Base-by-base conservation (phyloP, 176 grass and related monocot species). In the Triticum dicoccoides region DNA sequence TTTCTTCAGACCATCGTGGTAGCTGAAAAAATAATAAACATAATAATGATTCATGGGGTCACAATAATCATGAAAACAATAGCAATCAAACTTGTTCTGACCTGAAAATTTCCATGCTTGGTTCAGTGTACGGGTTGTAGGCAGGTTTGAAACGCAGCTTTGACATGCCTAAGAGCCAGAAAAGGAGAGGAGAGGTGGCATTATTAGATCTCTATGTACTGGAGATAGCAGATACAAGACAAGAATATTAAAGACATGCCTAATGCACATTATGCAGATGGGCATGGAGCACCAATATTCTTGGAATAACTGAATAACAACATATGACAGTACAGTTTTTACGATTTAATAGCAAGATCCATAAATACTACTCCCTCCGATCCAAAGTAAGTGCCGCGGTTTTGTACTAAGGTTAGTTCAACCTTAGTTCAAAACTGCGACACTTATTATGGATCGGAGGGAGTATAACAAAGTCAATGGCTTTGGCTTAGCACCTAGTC, bases 51-150 rank as follows among this genome's bases (percentile, higher is more conserved):
- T 69, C 51, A 65, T 27, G 6, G 15, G 68, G 73, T 2, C 75
- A 54, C 35, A 69, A 69, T 9, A 37, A 66, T 18, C 5, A 71
- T 45, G 78, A 76, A 80, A 80, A 49, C 61, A 51, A 5, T 44
- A 84, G 72, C 78, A 71, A 77, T 56, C 76, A 51, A 83, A 83
- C 6, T 27, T 80, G 49, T 58, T 59, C 47, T 84, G 65, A 96
- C 97, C 97, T 99, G 87, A 99, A 99, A 65, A 99, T 96, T 88
- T 99, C 97, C 92, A 99, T 99, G 87, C 97, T 96, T 51, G 94
- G 97, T 83, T 96, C 97, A 77, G 94, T 96, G 78, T 99, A 99
- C 0, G 97, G 97, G 85, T 99, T 99, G 87, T 96, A 99, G 52
- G 97, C 94, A 86, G 97, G 97, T 82, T 99, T 99, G 94, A 99